Base-by-base conservation (phyloP, 1,139 yeast species). In the Debaryomycetaceae sp. region DNA sequence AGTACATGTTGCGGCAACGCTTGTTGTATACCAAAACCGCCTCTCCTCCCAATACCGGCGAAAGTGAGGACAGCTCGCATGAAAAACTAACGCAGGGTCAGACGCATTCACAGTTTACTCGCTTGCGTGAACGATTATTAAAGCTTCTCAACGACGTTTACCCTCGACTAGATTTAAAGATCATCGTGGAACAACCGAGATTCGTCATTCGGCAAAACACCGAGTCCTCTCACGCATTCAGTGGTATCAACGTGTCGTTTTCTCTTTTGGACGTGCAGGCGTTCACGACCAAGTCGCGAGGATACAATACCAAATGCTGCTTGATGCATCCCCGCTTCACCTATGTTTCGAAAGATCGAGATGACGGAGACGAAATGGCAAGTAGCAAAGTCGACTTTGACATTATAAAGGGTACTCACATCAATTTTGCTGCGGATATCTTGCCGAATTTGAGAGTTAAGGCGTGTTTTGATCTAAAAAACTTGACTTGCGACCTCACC, bases 131-230 rank as follows among this genome's bases (percentile, higher is more conserved):
- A 25, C 42, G 3, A 33, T 14, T 33, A 6, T 25, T 27, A 12
- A 27, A 28, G n/a, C 30, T 59, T 13, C 44, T 69, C 4, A 55
- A 63, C 31, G 69, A 67, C 21, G 53, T 51, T 33, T 68, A 66
- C 32, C 73, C 74, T 2, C 44, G 46, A 8, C 40, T 63, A 10
- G 67, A 61, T 36, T 42, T 64, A 18, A 62, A 62, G 33, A 41
- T 60, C 22, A 59, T 63, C 4, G 49, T 64, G 27, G 68, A 60
- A 33, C 70, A 63, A 37, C 73, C 73, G 7, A 44, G 68, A 18
- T 31, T 55, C 3, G 51, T 68, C 6, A 38, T 66, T 2, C 41
- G 68, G 18, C 55, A 55, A 28, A 41, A 45, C 13, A 47, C 49
- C 13, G 34, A 33, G 10, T 27, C 28, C 13, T 38, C 38, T 2